phyloP scores from a whole-genome alignment of 169 alveolate species.

The Eimeria zaria region DNA sequence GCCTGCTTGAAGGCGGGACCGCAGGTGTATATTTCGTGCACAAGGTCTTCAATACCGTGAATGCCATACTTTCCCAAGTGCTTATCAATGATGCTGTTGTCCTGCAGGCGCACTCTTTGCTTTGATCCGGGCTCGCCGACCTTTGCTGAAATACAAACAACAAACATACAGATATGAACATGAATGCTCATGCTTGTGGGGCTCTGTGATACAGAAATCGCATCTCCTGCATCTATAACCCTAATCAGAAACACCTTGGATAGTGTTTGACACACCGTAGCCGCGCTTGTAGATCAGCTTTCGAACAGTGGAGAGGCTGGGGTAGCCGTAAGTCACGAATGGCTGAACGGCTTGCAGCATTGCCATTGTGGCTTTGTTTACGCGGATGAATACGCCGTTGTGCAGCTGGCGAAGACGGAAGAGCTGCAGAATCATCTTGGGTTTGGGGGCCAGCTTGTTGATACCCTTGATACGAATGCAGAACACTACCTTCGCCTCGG shows the following conservation, averaged over 20 bases:
- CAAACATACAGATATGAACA: neutral
- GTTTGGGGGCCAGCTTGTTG: slow-evolving; percentile 99
- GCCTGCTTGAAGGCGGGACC: slow-evolving; percentile 99
- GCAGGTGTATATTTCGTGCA: slow-evolving; percentile 98
- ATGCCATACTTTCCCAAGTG: slow-evolving; percentile 92
- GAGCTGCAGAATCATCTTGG: slow-evolving; percentile 97
- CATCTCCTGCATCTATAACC: neutral
- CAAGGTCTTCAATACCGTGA: slow-evolving; percentile 98
- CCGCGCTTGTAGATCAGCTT: slow-evolving; percentile 99
- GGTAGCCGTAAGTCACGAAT: slow-evolving; percentile 99
- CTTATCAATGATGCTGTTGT: slow-evolving; percentile 94
- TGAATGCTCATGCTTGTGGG: neutral
- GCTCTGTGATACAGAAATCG: neutral
- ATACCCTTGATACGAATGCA: slow-evolving; percentile 94
- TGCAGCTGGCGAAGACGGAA: slow-evolving; percentile 99
- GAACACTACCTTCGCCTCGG: slow-evolving; percentile 88
- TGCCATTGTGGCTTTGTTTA: slow-evolving; percentile 99
- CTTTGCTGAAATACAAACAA: slow-evolving; percentile 76
- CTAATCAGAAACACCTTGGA: neutral
- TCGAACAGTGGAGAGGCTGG: slow-evolving; percentile 97
- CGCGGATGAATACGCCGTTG: slow-evolving; percentile 97
- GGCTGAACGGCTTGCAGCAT: slow-evolving; percentile 99
- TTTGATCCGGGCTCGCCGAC: slow-evolving; percentile 94
- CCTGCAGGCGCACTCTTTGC: slow-evolving; percentile 96
- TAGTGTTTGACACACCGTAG: slow-evolving; percentile 92